Evolutionary conservation across 2,329 filamentous ascomycete genomes (phyloP).

Genomic region (Pseudogymnoascus sp.): DNA sequence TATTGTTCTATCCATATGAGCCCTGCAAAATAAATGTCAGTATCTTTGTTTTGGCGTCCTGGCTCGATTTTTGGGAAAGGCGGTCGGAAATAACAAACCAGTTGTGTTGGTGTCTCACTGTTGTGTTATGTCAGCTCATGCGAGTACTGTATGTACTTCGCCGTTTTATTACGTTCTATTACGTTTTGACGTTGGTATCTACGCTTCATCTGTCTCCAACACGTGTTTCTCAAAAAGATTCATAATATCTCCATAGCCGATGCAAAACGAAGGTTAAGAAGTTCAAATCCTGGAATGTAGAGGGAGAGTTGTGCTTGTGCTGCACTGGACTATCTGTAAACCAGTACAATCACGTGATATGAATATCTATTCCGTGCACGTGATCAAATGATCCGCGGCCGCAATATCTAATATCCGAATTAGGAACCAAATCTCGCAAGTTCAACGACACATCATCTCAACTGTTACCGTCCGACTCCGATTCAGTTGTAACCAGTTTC

Average conservation of each 20-base stretch:
- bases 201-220: not conserved
- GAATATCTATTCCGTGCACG: not conserved
- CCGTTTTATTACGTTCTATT: not conserved
- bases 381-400: not conserved
- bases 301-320: not conserved
- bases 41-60: not conserved
- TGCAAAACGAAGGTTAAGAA: not conserved
- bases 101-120: not conserved
- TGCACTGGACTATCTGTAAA: not conserved
- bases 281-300: not conserved
- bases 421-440: not conserved
- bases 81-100: not conserved
- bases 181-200: not conserved
- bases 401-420: not conserved
- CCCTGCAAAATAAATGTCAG: not conserved
- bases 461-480: not conserved
- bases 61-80: not conserved
- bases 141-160: not conserved
- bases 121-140: not conserved
- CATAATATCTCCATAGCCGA: not conserved
- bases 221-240: not conserved
- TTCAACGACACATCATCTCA: not conserved
- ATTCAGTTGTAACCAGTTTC: not conserved
- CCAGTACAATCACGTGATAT: not conserved
- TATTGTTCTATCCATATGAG: not conserved